phyloP scores from a whole-genome alignment of 352 stramenopile genomes.

The Pythium apleroticum region DNA sequence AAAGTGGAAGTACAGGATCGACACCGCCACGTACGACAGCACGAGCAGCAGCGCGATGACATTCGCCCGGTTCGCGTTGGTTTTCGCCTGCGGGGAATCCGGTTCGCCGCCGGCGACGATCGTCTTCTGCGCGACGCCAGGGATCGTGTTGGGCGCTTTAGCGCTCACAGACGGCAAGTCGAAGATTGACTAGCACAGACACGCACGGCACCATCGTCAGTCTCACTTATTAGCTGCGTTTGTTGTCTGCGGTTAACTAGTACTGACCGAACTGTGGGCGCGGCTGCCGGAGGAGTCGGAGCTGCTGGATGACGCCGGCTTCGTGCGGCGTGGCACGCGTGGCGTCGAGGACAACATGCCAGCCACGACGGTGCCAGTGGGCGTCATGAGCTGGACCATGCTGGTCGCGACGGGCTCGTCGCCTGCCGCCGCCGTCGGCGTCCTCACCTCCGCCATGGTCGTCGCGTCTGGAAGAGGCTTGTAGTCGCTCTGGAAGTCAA shows the following conservation, averaged over 20 bases:
- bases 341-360: background rate
- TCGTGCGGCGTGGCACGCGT: background rate
- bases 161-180: conserved; percentile 14
- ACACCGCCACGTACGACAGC: conserved; percentile 54
- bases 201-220: background rate
- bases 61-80: conserved; percentile 28
- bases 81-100: background rate
- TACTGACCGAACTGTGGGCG: conserved; percentile 15
- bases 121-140: conserved; percentile 23
- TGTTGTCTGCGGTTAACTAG: background rate
- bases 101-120: conserved; percentile 23
- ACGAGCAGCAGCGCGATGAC: conserved; percentile 48
- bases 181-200: conserved; percentile 13
- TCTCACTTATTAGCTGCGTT: background rate
- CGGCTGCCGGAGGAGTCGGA: conserved; percentile 24
- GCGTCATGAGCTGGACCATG: conserved; percentile 27
- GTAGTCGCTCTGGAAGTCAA: conserved; percentile 1
- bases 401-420: conserved; percentile 5
- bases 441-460: conserved; percentile 19
- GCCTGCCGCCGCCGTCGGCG: conserved; percentile 3
- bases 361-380: conserved; percentile 5
- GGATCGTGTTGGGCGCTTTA: conserved; percentile 10
- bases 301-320: background rate
- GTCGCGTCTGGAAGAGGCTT: background rate
- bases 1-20: conserved; percentile 59